Evolutionary conservation across 176 grass and related monocot genomes (phyloP).

Genomic region (Carex kokanica): DNA sequence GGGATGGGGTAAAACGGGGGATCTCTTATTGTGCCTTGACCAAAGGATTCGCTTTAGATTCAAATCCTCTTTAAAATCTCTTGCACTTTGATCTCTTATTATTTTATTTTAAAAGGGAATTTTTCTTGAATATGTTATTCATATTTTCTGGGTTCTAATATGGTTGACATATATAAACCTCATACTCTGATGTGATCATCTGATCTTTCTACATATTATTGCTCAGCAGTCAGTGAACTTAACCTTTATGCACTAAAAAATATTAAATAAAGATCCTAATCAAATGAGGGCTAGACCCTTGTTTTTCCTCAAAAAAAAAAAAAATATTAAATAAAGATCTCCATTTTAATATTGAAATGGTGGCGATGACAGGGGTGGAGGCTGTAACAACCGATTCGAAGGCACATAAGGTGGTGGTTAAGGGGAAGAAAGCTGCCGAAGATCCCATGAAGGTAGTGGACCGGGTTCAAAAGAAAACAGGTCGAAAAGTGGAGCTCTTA

Average conservation of each 20-base stretch:
- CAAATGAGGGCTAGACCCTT: too few species aligned
- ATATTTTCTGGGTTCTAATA: background rate
- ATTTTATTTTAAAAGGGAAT: background rate
- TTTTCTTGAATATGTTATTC: background rate
- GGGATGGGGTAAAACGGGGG: background rate
- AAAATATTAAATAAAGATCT: background rate
- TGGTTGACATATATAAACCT: background rate
- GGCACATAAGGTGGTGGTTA: constrained; percentile 75
- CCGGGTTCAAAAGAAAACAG: constrained; percentile 82
- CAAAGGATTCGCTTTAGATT: background rate
- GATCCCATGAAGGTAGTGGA: constrained; percentile 92
- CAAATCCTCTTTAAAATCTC: background rate
- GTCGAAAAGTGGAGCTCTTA: constrained; percentile 80
- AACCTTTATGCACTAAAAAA: background rate
- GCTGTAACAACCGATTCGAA: constrained; percentile 64
- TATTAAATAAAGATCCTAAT: background rate
- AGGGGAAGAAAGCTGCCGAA: constrained; percentile 79
- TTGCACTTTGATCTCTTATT: background rate
- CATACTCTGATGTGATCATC: background rate
- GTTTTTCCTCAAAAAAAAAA: too few species aligned
- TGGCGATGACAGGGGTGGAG: constrained; percentile 55
- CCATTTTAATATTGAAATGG: constrained; percentile 3
- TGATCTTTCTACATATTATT: background rate
- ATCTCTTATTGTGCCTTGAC: background rate
- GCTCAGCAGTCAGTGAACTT: background rate